Base-by-base conservation (phyloP, 78 protist genomes). In the Dictyostelium firmibasis region DNA sequence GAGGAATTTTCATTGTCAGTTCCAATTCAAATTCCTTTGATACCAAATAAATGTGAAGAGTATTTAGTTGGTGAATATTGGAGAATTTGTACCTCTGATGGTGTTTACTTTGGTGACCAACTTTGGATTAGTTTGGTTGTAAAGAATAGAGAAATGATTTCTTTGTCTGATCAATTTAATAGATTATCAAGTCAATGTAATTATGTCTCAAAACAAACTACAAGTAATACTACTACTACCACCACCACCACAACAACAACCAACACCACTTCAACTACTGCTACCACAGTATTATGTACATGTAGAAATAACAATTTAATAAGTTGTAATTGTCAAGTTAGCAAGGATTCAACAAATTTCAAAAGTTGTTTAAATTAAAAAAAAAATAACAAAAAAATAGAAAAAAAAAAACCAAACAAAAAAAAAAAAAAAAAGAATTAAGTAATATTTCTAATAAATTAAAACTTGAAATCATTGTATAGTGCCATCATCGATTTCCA, bases 51-150 rank as follows among this genome's bases (percentile, higher is more conserved):
- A n/a, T 60, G 67, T 35, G 76, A 44, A 29, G 87, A 81, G 50
- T 81, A n/a, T 44, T 31, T 89, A 38, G 87, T 67, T 69, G 94
- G 94, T 81, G 94, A 89, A 81, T 89, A 53, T 43, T 89, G 94
- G 94, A 60, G 94, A 50, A n/a, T 81, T 11, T 89, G 94, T 69
- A 89, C 94, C 4, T 72, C 86, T 9, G 87, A 81, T 33, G 94
- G 94, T 70, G 27, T 50, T 16, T 89, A 89, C 36, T 89, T 89
- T 81, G 94, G 94, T 70, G 94, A 89, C 33, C 83, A 89, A 69
- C 50, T 89, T 47, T 89, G 94, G 94, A 75, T 89, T 4, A 89
- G 83, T 47, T 44, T 89, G 23, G 64, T 89, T 10, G 83, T 89
- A 50, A 81, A 41, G 74, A 78, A 82, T 77, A 72, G 43, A 72